Percentiles rank a stretch among this genome's conserved stretches.
Conservation (phyloP, 2,329 filamentous ascomycete species). For the Cladosporium colombiae region DNA sequence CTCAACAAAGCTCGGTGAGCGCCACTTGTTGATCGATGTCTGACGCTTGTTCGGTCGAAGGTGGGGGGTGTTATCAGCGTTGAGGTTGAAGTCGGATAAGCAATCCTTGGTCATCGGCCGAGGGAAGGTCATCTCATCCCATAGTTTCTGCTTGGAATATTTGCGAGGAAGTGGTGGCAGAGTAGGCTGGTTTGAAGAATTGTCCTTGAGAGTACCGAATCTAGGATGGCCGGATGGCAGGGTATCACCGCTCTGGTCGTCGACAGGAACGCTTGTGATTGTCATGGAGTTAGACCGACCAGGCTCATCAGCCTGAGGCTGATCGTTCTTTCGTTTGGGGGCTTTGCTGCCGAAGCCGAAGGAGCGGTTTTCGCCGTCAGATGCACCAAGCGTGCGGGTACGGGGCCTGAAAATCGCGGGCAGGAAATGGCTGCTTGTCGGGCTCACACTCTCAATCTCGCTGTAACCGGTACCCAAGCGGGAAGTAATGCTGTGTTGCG, state of each 20-base stretch:
- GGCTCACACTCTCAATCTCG: conserved; percentile 30
- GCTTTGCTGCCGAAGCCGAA: conserved; percentile 25
- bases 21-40: conserved; percentile 35
- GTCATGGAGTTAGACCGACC: conserved; percentile 31
- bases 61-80: conserved; percentile 27
- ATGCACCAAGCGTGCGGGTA: conserved; percentile 30
- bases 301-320: conserved; percentile 15
- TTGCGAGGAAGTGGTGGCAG: conserved; percentile 30
- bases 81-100: conserved; percentile 29
- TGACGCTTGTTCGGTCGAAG: conserved; percentile 32
- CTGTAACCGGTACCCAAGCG: conserved; percentile 35
- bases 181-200: conserved; percentile 19
- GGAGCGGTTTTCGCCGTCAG: conserved; percentile 25
- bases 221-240: conserved; percentile 35
- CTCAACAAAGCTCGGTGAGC: conserved; percentile 38
- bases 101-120: conserved; percentile 37
- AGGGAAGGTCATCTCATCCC: conserved; percentile 36
- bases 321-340: conserved; percentile 8
- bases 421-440: conserved; percentile 37
- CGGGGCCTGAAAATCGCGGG: conserved; percentile 39
- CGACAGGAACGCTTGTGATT: conserved; percentile 27
- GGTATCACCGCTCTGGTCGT: conserved; percentile 24
- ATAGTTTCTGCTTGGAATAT: conserved; percentile 36
- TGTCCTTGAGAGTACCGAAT: conserved; percentile 33
- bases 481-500: conserved; percentile 36